Evolutionary conservation across 331 rosid genomes (phyloP).

Genomic region (Rosa hybrid): DNA sequence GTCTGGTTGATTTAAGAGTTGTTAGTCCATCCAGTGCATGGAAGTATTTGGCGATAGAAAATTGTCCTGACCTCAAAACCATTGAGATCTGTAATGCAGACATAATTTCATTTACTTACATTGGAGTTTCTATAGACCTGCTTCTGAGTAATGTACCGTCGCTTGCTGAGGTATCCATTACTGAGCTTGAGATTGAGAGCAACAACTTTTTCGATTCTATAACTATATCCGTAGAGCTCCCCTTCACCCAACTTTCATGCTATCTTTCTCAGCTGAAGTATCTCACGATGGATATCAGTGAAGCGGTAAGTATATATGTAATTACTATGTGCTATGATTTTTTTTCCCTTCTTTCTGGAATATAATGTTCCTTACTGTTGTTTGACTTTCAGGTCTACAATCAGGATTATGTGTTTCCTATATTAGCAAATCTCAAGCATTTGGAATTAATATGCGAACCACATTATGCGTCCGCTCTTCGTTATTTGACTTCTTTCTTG

Average conservation of each 20-base stretch:
- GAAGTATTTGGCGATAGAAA: background rate
- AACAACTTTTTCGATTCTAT: background rate
- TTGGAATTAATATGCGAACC: background rate
- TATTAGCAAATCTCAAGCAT: background rate
- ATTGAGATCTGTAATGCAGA: background rate
- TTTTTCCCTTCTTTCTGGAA: background rate
- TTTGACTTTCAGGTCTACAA: background rate
- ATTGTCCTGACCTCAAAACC: background rate
- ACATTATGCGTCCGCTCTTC: background rate
- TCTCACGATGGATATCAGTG: background rate
- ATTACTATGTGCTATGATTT: background rate
- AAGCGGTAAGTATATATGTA: background rate
- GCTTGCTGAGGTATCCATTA: slow-evolving; percentile 9
- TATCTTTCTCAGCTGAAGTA: slow-evolving; percentile 8
- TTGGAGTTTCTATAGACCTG: background rate
- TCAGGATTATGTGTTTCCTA: slow-evolving; percentile 1
- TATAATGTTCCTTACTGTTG: background rate
- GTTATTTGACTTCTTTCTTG: background rate
- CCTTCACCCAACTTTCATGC: slow-evolving; percentile 7
- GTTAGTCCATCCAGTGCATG: background rate
- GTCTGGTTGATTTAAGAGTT: slow-evolving; percentile 4
- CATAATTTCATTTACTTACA: background rate
- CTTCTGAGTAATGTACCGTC: background rate
- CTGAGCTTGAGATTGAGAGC: background rate
- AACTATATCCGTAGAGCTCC: background rate